Base-by-base conservation (phyloP, 129 eudicot species). In the Mikania micrantha region DNA sequence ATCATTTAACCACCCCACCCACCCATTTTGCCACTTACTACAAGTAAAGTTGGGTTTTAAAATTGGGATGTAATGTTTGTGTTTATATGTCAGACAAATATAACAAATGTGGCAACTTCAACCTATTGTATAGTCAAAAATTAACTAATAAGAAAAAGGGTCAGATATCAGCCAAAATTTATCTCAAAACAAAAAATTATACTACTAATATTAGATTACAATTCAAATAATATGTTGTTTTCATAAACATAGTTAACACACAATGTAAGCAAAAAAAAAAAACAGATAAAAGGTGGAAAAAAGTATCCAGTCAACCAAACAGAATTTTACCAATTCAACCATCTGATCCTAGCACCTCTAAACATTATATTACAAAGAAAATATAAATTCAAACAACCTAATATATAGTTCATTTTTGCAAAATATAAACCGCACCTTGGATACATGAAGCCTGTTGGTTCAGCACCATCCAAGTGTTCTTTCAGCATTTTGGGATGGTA, bases 391-490 rank as follows among this genome's bases (percentile, higher is more conserved):
- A n/a, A n/a, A n/a, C n/a, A n/a, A n/a, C n/a, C n/a, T n/a, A n/a
- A n/a, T n/a, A n/a, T n/a, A n/a, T n/a, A n/a, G n/a, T n/a, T n/a
- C n/a, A n/a, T 32, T 32, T 32, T 32, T 5, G 6, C 36, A 32
- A 32, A 32, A 32, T 32, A 32, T 3, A 28, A 3, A 64, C 19
- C 31, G 19, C 67, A 92, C 98, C 98, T 92, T 68, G 98, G 98
- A 80, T 92, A 92, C 98, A 92, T 88, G 79, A 92, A 92, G 61
- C 84, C 82, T 4, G 95, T 92, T 22, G 96, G 98, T 69, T 92
- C 98, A 39, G 91, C 63, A 61, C 98, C 98, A 48, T 92, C 96
- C 75, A 88, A 57, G 76, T 35, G 82, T 69, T 92, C 98, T 71
- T 92, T 84, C 82, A 92, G 80, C 98, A 92, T 92, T 61, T 88